Conservation (phyloP, 768 basidiomycete species). For the Lactarius evosmus region DNA sequence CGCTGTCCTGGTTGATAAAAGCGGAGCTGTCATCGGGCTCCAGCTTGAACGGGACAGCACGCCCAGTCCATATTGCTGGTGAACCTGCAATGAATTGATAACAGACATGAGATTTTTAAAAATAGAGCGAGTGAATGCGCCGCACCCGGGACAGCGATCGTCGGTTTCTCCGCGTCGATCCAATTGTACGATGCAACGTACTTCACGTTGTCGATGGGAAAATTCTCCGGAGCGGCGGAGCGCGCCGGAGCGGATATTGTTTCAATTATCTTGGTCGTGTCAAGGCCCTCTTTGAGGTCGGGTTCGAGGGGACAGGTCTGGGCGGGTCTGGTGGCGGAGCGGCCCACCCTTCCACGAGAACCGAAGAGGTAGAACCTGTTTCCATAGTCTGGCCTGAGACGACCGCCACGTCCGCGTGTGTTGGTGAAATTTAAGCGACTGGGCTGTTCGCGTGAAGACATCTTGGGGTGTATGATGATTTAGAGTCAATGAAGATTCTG, state of each 20-base stretch:
- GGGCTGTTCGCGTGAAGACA: neutral
- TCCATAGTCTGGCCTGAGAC: constrained; percentile 2
- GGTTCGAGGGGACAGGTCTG: neutral
- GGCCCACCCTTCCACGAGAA: neutral
- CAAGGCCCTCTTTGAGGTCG: constrained; percentile 17
- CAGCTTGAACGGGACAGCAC: constrained; percentile 49
- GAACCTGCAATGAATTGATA: constrained; percentile 43
- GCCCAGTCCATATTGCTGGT: constrained; percentile 56
- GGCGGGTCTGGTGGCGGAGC: neutral
- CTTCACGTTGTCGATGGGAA: constrained; percentile 28
- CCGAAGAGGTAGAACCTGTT: constrained; percentile 6
- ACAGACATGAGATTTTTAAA: too few relatives aligned
- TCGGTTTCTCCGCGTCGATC: constrained; percentile 29
- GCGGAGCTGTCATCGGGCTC: constrained; percentile 49
- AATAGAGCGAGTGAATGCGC: too few relatives aligned
- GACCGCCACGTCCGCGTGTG: neutral
- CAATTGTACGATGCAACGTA: constrained; percentile 37
- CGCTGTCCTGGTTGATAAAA: constrained; percentile 58
- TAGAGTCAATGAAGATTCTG: too few relatives aligned
- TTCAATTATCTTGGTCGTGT: constrained; percentile 6
- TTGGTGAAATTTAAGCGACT: neutral
- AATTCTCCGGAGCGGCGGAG: neutral
- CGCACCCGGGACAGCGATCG: constrained; percentile 36
- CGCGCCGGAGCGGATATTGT: neutral
- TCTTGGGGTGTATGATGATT: too few relatives aligned